Base-by-base conservation (phyloP, 208 protist genomes). In the Acanthamoeba triangularis region DNA sequence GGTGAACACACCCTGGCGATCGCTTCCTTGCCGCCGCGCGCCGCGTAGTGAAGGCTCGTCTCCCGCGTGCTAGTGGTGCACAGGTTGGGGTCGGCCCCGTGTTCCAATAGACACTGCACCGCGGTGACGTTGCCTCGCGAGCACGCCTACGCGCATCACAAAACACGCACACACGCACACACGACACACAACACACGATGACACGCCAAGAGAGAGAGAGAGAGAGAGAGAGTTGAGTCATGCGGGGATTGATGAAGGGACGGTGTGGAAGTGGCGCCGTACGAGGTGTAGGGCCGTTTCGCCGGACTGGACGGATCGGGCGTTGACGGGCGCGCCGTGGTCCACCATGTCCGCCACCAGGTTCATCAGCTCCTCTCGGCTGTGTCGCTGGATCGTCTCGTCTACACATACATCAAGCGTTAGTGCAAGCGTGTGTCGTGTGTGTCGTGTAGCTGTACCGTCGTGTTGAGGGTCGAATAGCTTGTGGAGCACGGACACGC, bases 321-420 rank as follows among this genome's bases (percentile, higher is more conserved):
- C 67, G n/a, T 76, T 76, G 10, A 76, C n/a, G 33, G 67, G 67
- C 33, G 67, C 67, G 67, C 67, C 67, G 30, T 41, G 28, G 23
- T 76, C 67, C 13, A 76, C 33, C 67, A 76, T 76, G 67, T 76
- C 67, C 11, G 28, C 67, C 30, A 76, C 30, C 30, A 76, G 67
- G 67, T 76, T 76, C 67, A 76, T 76, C 30, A 76, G 67, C 67
- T 76, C 67, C 33, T 76, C 67, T 30, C 67, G 67, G n/a, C 67
- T 76, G 33, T 76, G n/a, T 41, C 67, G 67, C 67, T 76, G 67
- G 67, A 76, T 76, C 23, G 67, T n/a, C 16, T 76, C 67, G 3
- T 76, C 67, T 76, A 20, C 4, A 41, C n/a, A 16, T n/a, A 41
- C 25, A 28, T 14, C 56, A 2, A 63, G 44, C 10, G 44, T 47